These are phyloP conservation scores for Nissolia schottii DNA, from an alignment of 306 rosid genomes.

Conservation along the genomic window DNA sequence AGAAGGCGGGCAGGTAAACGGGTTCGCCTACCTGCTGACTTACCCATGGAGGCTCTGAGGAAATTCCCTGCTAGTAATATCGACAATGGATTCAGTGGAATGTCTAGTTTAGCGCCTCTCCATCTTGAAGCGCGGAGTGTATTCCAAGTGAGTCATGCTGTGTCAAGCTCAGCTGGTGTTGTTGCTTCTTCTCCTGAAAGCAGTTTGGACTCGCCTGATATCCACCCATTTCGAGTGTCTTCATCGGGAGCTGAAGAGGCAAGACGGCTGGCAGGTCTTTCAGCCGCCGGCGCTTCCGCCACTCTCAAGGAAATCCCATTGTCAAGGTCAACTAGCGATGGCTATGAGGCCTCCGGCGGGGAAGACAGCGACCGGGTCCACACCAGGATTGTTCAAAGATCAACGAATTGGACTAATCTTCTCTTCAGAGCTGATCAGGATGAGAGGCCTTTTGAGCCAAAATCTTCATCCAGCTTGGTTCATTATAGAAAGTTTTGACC, in stretches of 20 bases:
- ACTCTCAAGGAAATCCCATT: conserved; percentile 55
- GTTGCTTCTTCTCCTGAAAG: conserved; percentile 92
- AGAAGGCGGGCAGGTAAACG: conserved; percentile 71
- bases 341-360: conserved; percentile 96
- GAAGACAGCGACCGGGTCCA: conserved; percentile 96
- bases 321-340: conserved; percentile 94
- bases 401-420: conserved; percentile 75
- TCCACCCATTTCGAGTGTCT: conserved; percentile 74
- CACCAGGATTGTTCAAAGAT: conserved; percentile 63
- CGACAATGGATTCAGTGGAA: conserved; percentile 51
- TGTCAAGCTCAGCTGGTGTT: conserved; percentile 65
- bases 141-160: conserved; percentile 64
- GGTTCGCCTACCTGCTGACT: conserved; percentile 76
- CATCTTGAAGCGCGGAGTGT: conserved; percentile 80
- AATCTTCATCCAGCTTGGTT: conserved; percentile 54
- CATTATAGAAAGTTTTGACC: conserved; percentile 57
- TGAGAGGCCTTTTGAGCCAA: conserved; percentile 48
- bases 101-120: conserved; percentile 67
- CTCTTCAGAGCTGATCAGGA: conserved; percentile 68
- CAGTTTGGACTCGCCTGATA: conserved; percentile 90
- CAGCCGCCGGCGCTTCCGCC: conserved; percentile 35
- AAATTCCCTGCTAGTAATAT: conserved; percentile 45
- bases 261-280: conserved; percentile 53
- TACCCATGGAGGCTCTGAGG: conserved; percentile 56
- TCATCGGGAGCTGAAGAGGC: conserved; percentile 70